Conservation (phyloP, 2,329 filamentous ascomycete species). For the Cercospora sesami region DNA sequence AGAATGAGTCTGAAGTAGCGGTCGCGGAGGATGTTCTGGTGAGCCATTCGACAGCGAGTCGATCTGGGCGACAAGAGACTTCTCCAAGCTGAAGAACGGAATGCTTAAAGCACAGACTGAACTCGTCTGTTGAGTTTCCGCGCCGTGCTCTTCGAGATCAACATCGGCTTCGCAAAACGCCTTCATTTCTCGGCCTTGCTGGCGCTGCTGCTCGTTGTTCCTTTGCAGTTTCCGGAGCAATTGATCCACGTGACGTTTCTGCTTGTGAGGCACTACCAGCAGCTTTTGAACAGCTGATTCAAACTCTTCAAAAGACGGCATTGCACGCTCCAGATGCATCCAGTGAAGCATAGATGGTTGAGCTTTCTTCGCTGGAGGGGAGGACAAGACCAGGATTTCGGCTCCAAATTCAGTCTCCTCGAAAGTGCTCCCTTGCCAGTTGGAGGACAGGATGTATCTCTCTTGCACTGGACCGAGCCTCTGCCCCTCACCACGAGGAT, state of each 20-base stretch:
- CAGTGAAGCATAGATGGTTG: conserved; percentile 13
- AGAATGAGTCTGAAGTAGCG: conserved; percentile 16
- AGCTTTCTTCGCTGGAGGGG: conserved; percentile 1
- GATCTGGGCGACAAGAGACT: not conserved
- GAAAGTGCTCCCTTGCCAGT: conserved; percentile 15
- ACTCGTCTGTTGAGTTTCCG: conserved; percentile 5
- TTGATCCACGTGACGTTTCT: conserved; percentile 14
- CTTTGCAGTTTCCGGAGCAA: conserved; percentile 18
- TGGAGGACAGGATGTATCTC: conserved; percentile 3
- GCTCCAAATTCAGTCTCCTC: conserved; percentile 14
- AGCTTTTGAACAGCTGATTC: conserved; percentile 5
- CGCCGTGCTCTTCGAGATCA: conserved; percentile 11
- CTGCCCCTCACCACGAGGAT: not conserved
- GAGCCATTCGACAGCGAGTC: conserved; percentile 8
- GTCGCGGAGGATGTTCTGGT: conserved; percentile 15
- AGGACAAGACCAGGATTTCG: conserved; percentile 7
- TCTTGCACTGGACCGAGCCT: not conserved
- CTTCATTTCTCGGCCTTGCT: conserved; percentile 23
- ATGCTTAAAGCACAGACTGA: conserved; percentile 20
- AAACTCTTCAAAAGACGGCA: conserved; percentile 23
- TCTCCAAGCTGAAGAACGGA: conserved; percentile 17
- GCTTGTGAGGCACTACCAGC: not conserved
- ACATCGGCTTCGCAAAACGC: conserved; percentile 18
- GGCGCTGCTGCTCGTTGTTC: conserved; percentile 23
- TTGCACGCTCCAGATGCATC: conserved; percentile 18